Evolutionary conservation across 345 rosid species (phyloP).

Genomic region (Aethionema arabicum): DNA sequence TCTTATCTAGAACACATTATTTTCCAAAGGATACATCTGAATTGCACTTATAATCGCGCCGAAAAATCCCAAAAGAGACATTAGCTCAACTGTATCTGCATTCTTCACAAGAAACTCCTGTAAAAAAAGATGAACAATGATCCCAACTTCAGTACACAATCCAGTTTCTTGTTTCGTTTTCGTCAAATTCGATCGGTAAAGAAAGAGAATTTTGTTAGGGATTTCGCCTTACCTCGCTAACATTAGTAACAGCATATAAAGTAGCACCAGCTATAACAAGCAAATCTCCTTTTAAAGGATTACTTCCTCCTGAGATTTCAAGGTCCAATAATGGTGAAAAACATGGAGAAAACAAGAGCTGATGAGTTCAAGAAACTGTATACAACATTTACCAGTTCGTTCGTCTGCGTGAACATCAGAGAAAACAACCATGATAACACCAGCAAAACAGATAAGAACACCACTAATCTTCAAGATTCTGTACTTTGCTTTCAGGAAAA

Average conservation of each 20-base stretch:
- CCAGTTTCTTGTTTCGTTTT: neutral
- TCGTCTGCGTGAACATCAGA: slow-evolving; percentile 87
- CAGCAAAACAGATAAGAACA: slow-evolving; percentile 70
- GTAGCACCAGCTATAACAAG: slow-evolving; percentile 74
- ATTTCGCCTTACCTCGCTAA: slow-evolving; percentile 59
- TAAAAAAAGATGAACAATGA: slow-evolving; percentile 10
- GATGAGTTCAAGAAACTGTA: neutral
- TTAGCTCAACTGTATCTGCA: slow-evolving; percentile 74
- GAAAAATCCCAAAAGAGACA: slow-evolving; percentile 74
- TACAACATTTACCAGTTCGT: slow-evolving; percentile 53
- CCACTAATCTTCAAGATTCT: slow-evolving; percentile 74
- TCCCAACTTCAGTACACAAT: neutral
- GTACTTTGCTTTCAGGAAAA: slow-evolving; percentile 77
- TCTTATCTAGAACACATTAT: too few relatives aligned
- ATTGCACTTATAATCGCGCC: slow-evolving; percentile 79
- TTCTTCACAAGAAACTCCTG: slow-evolving; percentile 85
- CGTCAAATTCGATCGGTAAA: too few relatives aligned
- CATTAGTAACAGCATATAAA: slow-evolving; percentile 64
- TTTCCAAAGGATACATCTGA: slow-evolving; percentile 80
- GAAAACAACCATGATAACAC: slow-evolving; percentile 78
- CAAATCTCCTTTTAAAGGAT: slow-evolving; percentile 66
- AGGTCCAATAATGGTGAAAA: neutral
- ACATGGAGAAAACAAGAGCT: neutral
- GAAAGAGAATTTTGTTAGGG: neutral
- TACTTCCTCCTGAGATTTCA: slow-evolving; percentile 56